These are phyloP conservation scores for Nemania bipapillata DNA, from an alignment of 2,329 filamentous ascomycete genomes.

Conservation along the genomic window DNA sequence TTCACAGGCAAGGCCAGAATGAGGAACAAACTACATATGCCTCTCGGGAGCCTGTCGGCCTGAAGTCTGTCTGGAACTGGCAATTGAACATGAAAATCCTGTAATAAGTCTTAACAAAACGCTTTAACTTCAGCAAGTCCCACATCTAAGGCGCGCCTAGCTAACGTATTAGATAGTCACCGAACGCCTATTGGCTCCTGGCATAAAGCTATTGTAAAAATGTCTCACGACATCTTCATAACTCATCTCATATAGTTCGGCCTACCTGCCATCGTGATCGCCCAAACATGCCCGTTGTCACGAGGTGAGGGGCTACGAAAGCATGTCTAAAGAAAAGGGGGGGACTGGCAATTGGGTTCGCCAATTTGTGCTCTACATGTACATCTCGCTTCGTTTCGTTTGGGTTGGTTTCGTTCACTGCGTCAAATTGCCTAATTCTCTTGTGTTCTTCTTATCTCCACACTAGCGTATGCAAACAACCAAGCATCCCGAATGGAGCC, in stretches of 20 bases:
- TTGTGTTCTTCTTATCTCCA: not conserved
- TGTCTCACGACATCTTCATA: not conserved
- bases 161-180: not conserved
- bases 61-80: not conserved
- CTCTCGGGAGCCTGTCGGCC: not conserved
- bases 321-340: not conserved
- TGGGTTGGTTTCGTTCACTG: not conserved
- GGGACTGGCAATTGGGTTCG: not conserved
- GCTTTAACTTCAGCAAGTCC: no score
- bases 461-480: constrained; percentile 4
- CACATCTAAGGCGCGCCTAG: not conserved
- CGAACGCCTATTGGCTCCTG: not conserved
- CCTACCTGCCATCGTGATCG: not conserved
- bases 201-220: not conserved
- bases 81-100: no score
- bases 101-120: no score
- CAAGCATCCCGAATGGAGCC: constrained; percentile 4
- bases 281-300: not conserved
- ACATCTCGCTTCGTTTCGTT: no score
- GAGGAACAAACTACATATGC: not conserved
- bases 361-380: no score
- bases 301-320: not conserved
- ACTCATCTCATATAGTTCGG: not conserved
- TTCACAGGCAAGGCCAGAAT: not conserved
- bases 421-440: not conserved